Base-by-base conservation (phyloP, 2,329 filamentous ascomycete species). In the Sporothrix variecibatus region DNA sequence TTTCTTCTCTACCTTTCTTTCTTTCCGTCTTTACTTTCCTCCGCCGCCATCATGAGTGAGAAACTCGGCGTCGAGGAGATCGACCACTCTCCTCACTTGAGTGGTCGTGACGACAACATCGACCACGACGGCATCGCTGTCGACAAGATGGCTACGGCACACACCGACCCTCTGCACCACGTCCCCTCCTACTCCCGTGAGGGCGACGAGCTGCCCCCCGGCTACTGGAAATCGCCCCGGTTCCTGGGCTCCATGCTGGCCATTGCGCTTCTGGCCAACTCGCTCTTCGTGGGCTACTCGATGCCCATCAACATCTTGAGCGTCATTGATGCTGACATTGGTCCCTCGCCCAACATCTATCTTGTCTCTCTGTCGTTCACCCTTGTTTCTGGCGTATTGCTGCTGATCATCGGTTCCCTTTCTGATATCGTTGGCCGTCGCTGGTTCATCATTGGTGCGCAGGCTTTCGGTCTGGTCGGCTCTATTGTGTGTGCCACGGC, bases 351-450 rank as follows among this genome's bases (percentile, higher is more conserved):
- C 64, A 69, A 73, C 40, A 73, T 73, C 28, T 73, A 73, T 28
- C 64, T 73, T 20, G 72, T 73, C 7, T 60, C 64, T 23, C 49
- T 73, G 51, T 56, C 62, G 26, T 70, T 62, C 26, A 73, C 72
- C 0, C 65, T 73, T 8, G 49, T 71, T 4, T 67, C 26, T 7
- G 72, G 67, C 17, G 53, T 85, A 20, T 78, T 82, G 31, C 83
- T 83, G 56, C 82, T 74, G 23, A 23, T 74, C 34, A 51, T 74
- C 46, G 73, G 73, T 8, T 70, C 84, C 20, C 77, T 85, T 2
- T 82, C 80, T 1, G 82, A 85, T 75, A 79, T 84, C 31, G 83
- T 83, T 72, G 83, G 83, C 28, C 81, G 83, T 20, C 80, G 82
- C 72, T 84, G 81, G 79, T 80, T 83, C 74, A 79, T 82, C 6